phyloP scores from a whole-genome alignment of 345 rosid genomes.

The Hibiscus tridactylites region DNA sequence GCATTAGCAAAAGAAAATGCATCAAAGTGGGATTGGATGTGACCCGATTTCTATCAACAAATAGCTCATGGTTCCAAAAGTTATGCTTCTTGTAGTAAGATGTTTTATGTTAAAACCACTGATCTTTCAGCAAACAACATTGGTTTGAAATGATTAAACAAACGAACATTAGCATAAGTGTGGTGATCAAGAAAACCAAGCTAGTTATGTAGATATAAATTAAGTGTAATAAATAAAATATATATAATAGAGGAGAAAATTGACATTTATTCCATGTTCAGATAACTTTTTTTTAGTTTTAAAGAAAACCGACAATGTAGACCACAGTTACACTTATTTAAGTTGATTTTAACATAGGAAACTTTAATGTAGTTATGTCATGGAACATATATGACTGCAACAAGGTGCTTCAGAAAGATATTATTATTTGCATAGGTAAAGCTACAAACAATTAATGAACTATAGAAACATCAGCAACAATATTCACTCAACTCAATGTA shows the following conservation, averaged over 20 bases:
- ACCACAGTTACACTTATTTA: background rate
- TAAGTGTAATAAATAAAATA: conserved; percentile 23
- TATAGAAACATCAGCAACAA: conserved; percentile 1
- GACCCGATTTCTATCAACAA: conserved; percentile 12
- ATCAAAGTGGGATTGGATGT: conserved; percentile 19
- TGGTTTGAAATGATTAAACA: conserved; percentile 24
- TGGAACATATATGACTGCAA: conserved; percentile 2
- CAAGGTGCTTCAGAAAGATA: conserved; percentile 5
- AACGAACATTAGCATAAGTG: conserved; percentile 20
- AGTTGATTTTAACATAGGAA: background rate
- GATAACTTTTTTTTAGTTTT: background rate
- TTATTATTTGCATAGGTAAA: background rate
- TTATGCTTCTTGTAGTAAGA: conserved; percentile 29
- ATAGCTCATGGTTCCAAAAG: conserved; percentile 13
- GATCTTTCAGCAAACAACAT: conserved; percentile 22
- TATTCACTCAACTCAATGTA: background rate
- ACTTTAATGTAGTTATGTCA: background rate
- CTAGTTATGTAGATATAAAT: conserved; percentile 26
- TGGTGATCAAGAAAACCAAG: conserved; percentile 13
- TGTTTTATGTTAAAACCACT: conserved; percentile 32
- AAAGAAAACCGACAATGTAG: background rate
- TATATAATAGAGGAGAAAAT: background rate
- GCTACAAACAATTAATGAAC: background rate
- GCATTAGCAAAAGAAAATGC: conserved; percentile 30
- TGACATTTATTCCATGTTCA: conserved; percentile 7